Evolutionary conservation across 805 yeast genomes (phyloP).

Genomic region (Myxozyma udenii): DNA sequence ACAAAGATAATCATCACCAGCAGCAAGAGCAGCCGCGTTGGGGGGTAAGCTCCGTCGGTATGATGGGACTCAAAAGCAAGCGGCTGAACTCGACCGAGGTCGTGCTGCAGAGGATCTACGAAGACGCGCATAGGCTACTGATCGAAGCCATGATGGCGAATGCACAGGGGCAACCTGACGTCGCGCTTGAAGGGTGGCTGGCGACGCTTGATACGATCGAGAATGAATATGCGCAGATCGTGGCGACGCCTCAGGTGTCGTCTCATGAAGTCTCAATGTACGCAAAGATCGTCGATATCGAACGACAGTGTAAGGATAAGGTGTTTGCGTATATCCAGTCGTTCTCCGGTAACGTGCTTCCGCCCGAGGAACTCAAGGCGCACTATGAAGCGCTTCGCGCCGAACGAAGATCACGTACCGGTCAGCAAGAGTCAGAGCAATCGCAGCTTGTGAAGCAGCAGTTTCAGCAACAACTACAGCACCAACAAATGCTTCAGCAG

Average conservation of each 20-base stretch:
- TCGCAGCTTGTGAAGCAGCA: no score
- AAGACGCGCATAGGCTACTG: conserved; percentile 44
- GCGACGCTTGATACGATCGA: conserved; percentile 38
- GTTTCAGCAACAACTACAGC: neutral
- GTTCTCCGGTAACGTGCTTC: conserved; percentile 20
- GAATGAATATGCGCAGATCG: conserved; percentile 36
- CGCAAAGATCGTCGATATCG: conserved; percentile 41
- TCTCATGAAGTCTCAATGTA: conserved; percentile 39
- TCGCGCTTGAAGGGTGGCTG: conserved; percentile 41
- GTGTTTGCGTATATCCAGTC: conserved; percentile 29
- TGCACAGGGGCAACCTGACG: conserved; percentile 38
- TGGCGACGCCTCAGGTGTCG: conserved; percentile 36
- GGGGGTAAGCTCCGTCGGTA: no score
- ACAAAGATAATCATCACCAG: no score
- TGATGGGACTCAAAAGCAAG: conserved; percentile 21
- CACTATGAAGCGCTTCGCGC: conserved; percentile 24
- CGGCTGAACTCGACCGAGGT: conserved; percentile 22
- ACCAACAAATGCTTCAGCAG: neutral
- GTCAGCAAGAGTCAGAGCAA: neutral
- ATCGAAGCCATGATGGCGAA: conserved; percentile 42
- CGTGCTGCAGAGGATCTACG: conserved; percentile 40
- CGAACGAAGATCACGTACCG: neutral
- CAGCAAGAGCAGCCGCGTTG: no score
- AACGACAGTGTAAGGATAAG: conserved; percentile 42
- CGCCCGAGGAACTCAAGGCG: conserved; percentile 12